Evolutionary conservation across 192 early-diverging fungal genomes (phyloP), one percentile per base, ranked within the genome.

Genomic region (Umbelopsis ramanniana): DNA sequence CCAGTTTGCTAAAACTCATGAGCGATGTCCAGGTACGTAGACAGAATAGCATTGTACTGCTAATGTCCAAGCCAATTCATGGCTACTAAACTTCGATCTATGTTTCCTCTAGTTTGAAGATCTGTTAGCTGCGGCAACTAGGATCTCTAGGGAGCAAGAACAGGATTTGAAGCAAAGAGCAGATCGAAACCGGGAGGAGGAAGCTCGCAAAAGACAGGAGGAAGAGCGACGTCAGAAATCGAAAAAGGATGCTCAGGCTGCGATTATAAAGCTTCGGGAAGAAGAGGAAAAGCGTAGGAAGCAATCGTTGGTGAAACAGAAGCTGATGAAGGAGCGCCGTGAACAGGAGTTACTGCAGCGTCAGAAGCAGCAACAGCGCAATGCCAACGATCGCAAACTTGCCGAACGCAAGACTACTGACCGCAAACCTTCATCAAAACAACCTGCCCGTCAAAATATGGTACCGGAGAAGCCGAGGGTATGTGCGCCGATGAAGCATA

Each of bases 21-120:
- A 63, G 57, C 57, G 57, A 63, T 63, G 57, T 63, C 26, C 57
- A 63, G 57, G 57, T 63, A 63, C 3, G 48, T 4, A 4, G 40
- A 43, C 11, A 43, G 40, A 6, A 1, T 19, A 50, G 48, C 17
- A 14, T 0, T 37, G 5, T 37, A 12, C 17, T 17, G 17, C 57
- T 0, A 35, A 17, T 63, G 10, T 19, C 14, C 3, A 11, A 7
- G 40, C 11, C 11, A 12, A 0, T 15, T 19, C 57, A 38, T 2
- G 0, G 15, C 15, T 29, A 3, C 23, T 26, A 11, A 54, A 22
- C 26, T 15, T 63, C 17, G 33, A 22, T n/a, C 10, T 35, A 5
- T n/a, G 0, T 35, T 14, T 29, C 26, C 15, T 17, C 14, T 37
- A 63, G 57, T 63, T 63, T 63, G 57, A 63, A 17, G 57, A 63